These are phyloP conservation scores for Rhododendron henanense DNA, from an alignment of 148 eudicot species.

Conservation along the genomic window DNA sequence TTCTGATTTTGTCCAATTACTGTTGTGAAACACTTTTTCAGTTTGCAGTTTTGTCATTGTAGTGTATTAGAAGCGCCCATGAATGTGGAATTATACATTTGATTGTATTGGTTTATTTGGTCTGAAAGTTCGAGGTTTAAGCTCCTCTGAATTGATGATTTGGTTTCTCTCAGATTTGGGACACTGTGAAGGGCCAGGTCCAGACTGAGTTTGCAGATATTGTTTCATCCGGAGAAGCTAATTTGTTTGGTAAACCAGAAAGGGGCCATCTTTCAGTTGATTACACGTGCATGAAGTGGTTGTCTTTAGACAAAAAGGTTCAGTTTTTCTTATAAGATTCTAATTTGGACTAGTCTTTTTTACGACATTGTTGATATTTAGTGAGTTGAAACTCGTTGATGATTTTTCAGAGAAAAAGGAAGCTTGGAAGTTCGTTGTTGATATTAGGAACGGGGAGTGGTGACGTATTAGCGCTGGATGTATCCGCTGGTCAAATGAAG, in stretches of 20 bases:
- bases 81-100: background rate
- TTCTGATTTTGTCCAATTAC: background rate
- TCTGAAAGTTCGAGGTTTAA: background rate
- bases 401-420: conserved; percentile 70
- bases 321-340: background rate
- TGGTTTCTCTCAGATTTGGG: conserved; percentile 70
- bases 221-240: conserved; percentile 28
- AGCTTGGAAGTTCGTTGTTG: conserved; percentile 60
- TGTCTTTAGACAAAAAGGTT: conserved; percentile 70
- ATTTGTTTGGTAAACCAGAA: conserved; percentile 53
- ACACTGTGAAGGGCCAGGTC: conserved; percentile 71
- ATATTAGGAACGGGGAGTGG: conserved; percentile 93
- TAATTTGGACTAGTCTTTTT: background rate
- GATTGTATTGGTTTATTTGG: background rate
- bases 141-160: conserved; percentile 5
- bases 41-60: background rate
- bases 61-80: background rate
- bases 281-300: conserved; percentile 97
- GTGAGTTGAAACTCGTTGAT: conserved; percentile 5
- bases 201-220: conserved; percentile 75
- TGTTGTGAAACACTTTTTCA: background rate
- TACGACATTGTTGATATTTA: background rate
- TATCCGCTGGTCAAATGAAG: conserved; percentile 76
- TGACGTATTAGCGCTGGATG: conserved; percentile 81
- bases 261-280: conserved; percentile 87